Evolutionary conservation across 2,329 filamentous ascomycete genomes (phyloP).

Genomic region (Penicillium sp.): DNA sequence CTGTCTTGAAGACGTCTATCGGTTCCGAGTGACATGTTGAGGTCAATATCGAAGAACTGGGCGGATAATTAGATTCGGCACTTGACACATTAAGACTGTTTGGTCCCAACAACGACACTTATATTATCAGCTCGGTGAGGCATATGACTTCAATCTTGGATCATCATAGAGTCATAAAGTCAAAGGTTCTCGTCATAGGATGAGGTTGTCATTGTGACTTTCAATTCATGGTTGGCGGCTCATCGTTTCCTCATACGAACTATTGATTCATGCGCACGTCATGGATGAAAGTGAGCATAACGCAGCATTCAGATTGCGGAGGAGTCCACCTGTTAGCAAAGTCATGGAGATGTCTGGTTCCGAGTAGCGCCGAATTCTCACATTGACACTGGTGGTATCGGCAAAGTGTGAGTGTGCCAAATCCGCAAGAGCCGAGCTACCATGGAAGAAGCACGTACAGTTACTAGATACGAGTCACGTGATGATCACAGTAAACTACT

Average conservation of each 20-base stretch:
- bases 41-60: background rate
- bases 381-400: too few relatives aligned
- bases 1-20: background rate
- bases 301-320: background rate
- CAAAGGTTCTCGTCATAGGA: background rate
- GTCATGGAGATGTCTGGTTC: background rate
- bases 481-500: too few relatives aligned
- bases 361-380: too few relatives aligned
- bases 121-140: background rate
- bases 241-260: background rate
- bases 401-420: too few relatives aligned
- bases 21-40: background rate
- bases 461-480: too few relatives aligned
- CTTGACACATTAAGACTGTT: background rate
- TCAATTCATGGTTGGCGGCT: background rate
- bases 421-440: too few relatives aligned
- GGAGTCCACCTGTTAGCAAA: background rate
- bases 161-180: background rate
- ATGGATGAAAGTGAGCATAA: background rate
- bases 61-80: background rate
- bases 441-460: too few relatives aligned
- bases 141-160: background rate
- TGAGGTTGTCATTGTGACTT: background rate
- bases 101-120: background rate
- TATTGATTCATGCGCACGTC: background rate